These are phyloP conservation scores for Oryza meyeriana DNA, from an alignment of 176 grass and related monocot species.

Conservation along the genomic window DNA sequence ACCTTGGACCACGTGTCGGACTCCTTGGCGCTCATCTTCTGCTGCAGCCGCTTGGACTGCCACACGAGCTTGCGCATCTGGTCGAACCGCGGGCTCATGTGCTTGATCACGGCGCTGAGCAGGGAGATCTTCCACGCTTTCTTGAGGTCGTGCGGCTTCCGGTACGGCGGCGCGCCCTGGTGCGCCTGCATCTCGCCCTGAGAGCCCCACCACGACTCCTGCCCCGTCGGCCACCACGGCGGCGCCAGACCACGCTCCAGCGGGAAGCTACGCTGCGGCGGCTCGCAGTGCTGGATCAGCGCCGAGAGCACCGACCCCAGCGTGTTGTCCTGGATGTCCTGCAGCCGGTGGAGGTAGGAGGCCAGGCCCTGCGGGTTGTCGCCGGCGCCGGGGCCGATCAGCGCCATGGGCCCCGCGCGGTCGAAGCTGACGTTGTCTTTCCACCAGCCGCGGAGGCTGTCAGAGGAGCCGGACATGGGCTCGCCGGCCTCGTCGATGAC, in stretches of 20 bases:
- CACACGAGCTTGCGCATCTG: conserved; percentile 66
- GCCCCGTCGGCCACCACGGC: conserved; percentile 81
- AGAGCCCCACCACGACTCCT: conserved; percentile 64
- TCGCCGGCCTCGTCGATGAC: conserved; percentile 58
- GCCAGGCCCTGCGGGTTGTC: background rate
- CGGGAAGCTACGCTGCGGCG: conserved; percentile 65
- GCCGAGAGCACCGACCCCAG: conserved; percentile 62
- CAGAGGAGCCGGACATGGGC: conserved; percentile 67
- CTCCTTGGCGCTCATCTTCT: conserved; percentile 67
- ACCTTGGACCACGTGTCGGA: conserved; percentile 60
- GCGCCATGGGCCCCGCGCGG: conserved; percentile 43
- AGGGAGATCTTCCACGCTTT: conserved; percentile 81
- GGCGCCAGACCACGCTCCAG: conserved; percentile 50
- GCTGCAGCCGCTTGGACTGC: conserved; percentile 68
- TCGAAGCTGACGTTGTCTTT: conserved; percentile 69
- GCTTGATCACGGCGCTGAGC: conserved; percentile 69
- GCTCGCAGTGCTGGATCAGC: conserved; percentile 71
- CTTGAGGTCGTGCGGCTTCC: conserved; percentile 84
- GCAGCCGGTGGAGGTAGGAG: conserved; percentile 45
- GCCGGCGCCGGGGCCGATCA: background rate
- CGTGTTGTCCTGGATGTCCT: conserved; percentile 64
- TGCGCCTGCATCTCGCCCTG: conserved; percentile 54
- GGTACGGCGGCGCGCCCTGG: conserved; percentile 63
- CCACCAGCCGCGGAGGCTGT: conserved; percentile 71
- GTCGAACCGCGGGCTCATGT: conserved; percentile 68